These are phyloP conservation scores for Citrus unshiu DNA, from an alignment of 345 rosid species.

Conservation along the genomic window DNA sequence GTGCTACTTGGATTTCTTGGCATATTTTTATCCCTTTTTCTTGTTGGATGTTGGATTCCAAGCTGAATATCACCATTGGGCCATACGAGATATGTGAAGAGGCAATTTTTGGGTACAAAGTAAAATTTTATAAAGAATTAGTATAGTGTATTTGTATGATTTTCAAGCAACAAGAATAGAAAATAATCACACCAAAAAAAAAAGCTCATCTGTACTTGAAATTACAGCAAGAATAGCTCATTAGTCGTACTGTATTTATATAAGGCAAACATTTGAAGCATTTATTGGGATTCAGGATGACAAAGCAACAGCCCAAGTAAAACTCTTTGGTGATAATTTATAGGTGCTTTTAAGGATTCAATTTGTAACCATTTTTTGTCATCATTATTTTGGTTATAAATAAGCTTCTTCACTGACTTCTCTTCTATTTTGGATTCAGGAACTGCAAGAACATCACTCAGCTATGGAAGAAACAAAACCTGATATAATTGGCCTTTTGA, in stretches of 20 bases:
- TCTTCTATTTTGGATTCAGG: slow-evolving; percentile 37
- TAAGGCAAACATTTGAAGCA: slow-evolving; percentile 83
- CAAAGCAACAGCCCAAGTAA: too few relatives aligned
- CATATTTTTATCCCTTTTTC: neutral
- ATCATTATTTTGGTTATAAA: neutral
- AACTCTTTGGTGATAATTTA: slow-evolving; percentile 13
- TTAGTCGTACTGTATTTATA: neutral
- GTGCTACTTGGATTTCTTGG: neutral
- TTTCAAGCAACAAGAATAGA: neutral
- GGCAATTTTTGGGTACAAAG: slow-evolving; percentile 83
- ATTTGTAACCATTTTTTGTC: neutral
- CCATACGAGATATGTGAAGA: slow-evolving; percentile 93
- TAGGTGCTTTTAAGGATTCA: slow-evolving; percentile 35
- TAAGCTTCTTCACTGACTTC: neutral
- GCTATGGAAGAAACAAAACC: slow-evolving; percentile 95
- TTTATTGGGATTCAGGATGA: slow-evolving; percentile 44
- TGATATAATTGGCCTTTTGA: slow-evolving; percentile 96
- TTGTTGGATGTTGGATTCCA: slow-evolving; percentile 59
- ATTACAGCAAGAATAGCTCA: neutral
- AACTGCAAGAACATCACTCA: slow-evolving; percentile 86
- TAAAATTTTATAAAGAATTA: slow-evolving; percentile 16
- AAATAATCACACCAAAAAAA: neutral
- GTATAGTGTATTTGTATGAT: neutral
- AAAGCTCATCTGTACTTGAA: too few relatives aligned
- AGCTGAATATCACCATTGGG: slow-evolving; percentile 90